Evolutionary conservation across 176 grass and related monocot species (phyloP).

Genomic region (Tuctoria greenei): DNA sequence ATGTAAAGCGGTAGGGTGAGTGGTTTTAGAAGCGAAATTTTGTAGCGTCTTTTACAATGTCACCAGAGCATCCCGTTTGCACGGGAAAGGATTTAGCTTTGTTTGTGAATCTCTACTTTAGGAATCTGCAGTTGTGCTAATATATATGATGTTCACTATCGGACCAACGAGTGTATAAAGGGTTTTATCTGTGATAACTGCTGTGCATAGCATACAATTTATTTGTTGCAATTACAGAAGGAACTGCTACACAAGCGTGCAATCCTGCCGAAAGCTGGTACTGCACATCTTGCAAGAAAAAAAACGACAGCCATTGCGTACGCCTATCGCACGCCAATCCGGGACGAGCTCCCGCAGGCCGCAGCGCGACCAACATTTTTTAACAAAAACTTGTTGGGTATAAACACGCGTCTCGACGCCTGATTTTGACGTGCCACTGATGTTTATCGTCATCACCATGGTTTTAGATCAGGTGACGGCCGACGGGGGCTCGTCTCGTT

Average conservation of each 20-base stretch:
- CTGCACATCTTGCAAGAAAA: neutral
- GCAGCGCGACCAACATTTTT: conserved; percentile 4
- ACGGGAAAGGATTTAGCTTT: neutral
- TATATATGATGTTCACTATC: neutral
- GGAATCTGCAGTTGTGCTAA: neutral
- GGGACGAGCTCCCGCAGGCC: neutral
- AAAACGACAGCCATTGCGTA: neutral
- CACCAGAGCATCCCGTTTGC: neutral
- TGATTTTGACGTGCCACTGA: neutral
- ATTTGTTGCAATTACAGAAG: neutral
- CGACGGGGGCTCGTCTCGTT: neutral
- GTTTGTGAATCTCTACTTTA: neutral
- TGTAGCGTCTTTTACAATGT: neutral
- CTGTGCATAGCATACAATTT: neutral
- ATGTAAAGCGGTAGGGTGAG: neutral
- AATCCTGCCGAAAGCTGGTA: neutral
- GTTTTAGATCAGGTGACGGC: too few relatives aligned
- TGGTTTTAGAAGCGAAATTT: conserved; percentile 3
- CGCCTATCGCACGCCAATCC: neutral
- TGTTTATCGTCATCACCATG: neutral
- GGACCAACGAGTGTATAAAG: neutral
- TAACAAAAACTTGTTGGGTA: neutral
- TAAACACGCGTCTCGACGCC: neutral
- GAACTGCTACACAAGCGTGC: neutral
- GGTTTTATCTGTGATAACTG: neutral